Percentiles rank a stretch among this genome's conserved stretches.
phyloP scores from a whole-genome alignment of 1,139 yeast genomes.

The Diutina siamensis region DNA sequence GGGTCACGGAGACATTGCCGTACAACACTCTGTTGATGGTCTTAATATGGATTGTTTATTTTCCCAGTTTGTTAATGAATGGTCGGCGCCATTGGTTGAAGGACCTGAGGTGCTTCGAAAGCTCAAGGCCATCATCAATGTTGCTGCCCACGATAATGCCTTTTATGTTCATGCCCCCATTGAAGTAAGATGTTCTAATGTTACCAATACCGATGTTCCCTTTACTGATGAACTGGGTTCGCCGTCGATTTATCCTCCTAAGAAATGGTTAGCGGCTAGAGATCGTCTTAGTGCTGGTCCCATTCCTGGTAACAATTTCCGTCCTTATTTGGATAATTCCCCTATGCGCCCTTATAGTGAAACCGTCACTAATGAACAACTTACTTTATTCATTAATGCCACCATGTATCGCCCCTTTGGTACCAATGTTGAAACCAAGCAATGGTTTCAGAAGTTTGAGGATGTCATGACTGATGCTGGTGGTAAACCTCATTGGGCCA shows the following conservation, averaged over 20 bases:
- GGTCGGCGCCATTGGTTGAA: conserved; percentile 79
- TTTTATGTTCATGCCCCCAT: conserved; percentile 91
- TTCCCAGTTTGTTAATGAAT: conserved; percentile 89
- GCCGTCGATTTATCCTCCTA: conserved; percentile 29
- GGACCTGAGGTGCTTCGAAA: conserved; percentile 66
- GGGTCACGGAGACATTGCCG: conserved; percentile 56
- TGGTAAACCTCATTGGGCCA: conserved; percentile 99
- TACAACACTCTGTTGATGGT: conserved; percentile 75
- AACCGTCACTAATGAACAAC: conserved; percentile 60
- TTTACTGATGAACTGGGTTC: conserved; percentile 31
- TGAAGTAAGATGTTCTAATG: conserved; percentile 88
- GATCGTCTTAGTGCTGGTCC: conserved; percentile 47
- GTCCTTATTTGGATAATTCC: conserved; percentile 74
- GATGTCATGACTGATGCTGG: conserved; percentile 62
- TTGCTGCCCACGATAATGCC: conserved; percentile 48
- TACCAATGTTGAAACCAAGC: conserved; percentile 57
- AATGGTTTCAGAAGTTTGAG: conserved; percentile 83
- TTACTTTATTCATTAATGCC: conserved; percentile 82
- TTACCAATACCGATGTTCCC: conserved; percentile 41
- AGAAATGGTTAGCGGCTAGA: conserved; percentile 29
- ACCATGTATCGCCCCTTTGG: conserved; percentile 93
- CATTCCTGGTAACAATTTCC: conserved; percentile 68
- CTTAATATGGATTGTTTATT: conserved; percentile 93
- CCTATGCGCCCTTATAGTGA: conserved; percentile 25
- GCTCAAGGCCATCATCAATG: conserved; percentile 47